These are phyloP conservation scores for Colletotrichum trifolii DNA, from an alignment of 2,329 filamentous ascomycete genomes.

Conservation along the genomic window DNA sequence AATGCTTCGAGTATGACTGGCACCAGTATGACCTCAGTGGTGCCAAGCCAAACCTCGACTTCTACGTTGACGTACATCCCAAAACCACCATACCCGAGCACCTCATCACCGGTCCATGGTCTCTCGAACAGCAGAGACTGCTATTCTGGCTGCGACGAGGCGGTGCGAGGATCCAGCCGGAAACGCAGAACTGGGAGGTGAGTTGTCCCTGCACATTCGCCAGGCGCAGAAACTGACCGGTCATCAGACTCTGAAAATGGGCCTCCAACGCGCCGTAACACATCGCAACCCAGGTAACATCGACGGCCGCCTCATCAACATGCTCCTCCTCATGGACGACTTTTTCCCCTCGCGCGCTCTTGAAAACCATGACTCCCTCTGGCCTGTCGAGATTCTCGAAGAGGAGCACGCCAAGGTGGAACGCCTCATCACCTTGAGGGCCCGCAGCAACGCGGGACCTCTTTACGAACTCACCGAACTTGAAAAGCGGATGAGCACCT, in stretches of 20 bases:
- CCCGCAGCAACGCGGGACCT: conserved; percentile 16
- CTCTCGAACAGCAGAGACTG: conserved; percentile 50
- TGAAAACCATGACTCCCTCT: conserved; percentile 11
- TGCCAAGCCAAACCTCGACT: conserved; percentile 21
- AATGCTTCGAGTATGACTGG: conserved; percentile 52
- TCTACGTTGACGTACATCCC: conserved; percentile 51
- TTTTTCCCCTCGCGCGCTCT: conserved; percentile 13
- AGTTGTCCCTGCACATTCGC: neutral
- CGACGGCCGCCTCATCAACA: conserved; percentile 27
- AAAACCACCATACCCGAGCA: conserved; percentile 51
- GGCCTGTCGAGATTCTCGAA: conserved; percentile 28
- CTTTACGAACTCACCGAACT: conserved; percentile 24
- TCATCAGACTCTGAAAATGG: conserved; percentile 20
- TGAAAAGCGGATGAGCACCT: conserved; percentile 23
- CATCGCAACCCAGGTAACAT: conserved; percentile 27
- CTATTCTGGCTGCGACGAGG: conserved; percentile 59
- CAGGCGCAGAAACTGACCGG: neutral
- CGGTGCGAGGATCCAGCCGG: conserved; percentile 46
- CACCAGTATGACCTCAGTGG: conserved; percentile 20
- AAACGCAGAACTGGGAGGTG: conserved; percentile 53
- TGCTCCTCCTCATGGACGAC: conserved; percentile 28
- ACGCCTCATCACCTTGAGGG: conserved; percentile 11
- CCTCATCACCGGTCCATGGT: conserved; percentile 56
- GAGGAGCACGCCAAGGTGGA: conserved; percentile 29
- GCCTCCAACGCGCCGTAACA: conserved; percentile 29